A percentile compares a stretch with the other conserved stretches of the same genome.
phyloP scores from a whole-genome alignment of 2,329 filamentous ascomycete genomes.

The Alternaria conjuncta region DNA sequence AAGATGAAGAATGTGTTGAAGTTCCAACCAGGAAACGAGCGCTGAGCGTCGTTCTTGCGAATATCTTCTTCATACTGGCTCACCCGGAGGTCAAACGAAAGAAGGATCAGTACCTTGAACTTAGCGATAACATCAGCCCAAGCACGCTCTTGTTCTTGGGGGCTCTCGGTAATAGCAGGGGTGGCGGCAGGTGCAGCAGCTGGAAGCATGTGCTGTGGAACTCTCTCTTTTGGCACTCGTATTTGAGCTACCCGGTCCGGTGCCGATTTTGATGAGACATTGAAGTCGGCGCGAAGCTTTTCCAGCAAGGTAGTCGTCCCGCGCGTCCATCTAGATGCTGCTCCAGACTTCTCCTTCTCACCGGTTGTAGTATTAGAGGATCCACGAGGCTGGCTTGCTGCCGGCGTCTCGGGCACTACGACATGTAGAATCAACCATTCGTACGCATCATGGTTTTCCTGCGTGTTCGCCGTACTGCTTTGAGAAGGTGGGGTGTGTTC shows the following conservation, averaged over 20 bases:
- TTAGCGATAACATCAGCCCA: slow-evolving; percentile 86
- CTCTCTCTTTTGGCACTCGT: slow-evolving; percentile 65
- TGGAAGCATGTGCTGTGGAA: slow-evolving; percentile 56
- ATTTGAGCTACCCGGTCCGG: slow-evolving; percentile 86
- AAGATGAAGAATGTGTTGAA: slow-evolving; percentile 99
- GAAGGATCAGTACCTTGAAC: slow-evolving; percentile 84
- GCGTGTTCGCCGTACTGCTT: slow-evolving; percentile 65
- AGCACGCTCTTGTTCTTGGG: slow-evolving; percentile 78
- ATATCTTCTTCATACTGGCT: slow-evolving; percentile 97
- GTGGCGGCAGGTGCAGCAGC: slow-evolving; percentile 46
- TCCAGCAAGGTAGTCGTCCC: slow-evolving; percentile 85
- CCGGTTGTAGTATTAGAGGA: slow-evolving; percentile 59
- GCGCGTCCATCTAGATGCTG: slow-evolving; percentile 76
- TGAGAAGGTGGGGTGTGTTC: slow-evolving; percentile 65
- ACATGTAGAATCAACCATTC: slow-evolving; percentile 96
- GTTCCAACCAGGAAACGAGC: slow-evolving; percentile 92
- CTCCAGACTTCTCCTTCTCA: slow-evolving; percentile 68
- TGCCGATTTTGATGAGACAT: slow-evolving; percentile 73
- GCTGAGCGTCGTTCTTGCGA: slow-evolving; percentile 87
- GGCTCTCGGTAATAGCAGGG: slow-evolving; percentile 62
- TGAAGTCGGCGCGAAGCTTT: slow-evolving; percentile 90
- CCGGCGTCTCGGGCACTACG: slow-evolving; percentile 82
- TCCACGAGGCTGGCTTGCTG: slow-evolving; percentile 76
- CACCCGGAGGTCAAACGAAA: slow-evolving; percentile 88
- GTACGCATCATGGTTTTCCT: slow-evolving; percentile 94